These are phyloP conservation scores for Neurospora pannonica DNA, from an alignment of 495 filamentous ascomycete species.

Conservation along the genomic window DNA sequence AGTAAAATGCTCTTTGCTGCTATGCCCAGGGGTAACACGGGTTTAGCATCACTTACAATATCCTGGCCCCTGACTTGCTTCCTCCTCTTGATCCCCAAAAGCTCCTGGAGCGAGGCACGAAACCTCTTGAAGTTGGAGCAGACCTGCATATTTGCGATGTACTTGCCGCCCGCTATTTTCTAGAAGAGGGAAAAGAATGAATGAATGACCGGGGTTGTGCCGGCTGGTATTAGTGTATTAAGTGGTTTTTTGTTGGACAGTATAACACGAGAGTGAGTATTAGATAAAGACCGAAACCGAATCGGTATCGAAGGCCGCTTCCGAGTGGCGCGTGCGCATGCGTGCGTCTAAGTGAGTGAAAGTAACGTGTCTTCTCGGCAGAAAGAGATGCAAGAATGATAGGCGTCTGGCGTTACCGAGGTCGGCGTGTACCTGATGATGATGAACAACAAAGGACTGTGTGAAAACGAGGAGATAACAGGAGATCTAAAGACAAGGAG, in stretches of 20 bases:
- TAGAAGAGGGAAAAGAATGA: neutral
- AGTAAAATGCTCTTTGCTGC: constrained; percentile 1
- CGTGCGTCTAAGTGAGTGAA: neutral
- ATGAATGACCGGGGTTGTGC: neutral
- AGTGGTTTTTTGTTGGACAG: neutral
- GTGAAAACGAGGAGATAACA: neutral
- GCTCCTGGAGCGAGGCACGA: constrained; percentile 14
- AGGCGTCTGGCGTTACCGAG: neutral
- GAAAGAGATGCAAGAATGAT: neutral
- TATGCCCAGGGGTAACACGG: neutral
- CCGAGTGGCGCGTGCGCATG: neutral
- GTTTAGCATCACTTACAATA: no score
- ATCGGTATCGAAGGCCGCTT: neutral
- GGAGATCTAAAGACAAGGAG: neutral
- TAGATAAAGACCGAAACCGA: neutral
- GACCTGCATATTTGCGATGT: constrained; percentile 8
- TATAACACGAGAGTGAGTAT: neutral
- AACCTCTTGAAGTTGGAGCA: constrained; percentile 17
- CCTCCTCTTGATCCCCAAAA: constrained; percentile 9
- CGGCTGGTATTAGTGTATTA: neutral
- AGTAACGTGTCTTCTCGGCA: neutral
- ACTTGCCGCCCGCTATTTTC: neutral
- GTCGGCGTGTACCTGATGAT: neutral
- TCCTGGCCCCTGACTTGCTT: constrained; percentile 12
- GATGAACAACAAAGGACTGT: neutral